These are phyloP conservation scores for Aspergillus biplanus DNA, from an alignment of 495 filamentous ascomycete genomes.

Conservation along the genomic window DNA sequence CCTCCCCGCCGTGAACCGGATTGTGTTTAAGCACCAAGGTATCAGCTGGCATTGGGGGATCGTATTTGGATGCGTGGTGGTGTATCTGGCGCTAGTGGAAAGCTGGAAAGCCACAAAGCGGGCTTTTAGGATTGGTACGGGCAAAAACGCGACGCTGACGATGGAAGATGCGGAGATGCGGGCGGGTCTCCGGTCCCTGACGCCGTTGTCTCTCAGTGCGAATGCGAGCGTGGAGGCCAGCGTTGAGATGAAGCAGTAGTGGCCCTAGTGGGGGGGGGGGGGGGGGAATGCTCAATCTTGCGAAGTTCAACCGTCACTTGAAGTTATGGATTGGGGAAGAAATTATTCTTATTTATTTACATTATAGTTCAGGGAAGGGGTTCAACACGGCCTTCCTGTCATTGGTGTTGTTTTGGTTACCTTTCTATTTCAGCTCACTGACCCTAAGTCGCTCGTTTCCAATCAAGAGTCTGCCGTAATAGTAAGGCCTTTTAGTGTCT, in stretches of 20 bases:
- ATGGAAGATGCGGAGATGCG: slow-evolving; percentile 39
- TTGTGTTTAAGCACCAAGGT: slow-evolving; percentile 74
- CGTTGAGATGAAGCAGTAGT: slow-evolving; percentile 37
- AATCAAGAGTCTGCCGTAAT: no score
- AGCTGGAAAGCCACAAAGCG: slow-evolving; percentile 70
- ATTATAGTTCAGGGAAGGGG: background rate
- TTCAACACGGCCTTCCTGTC: background rate
- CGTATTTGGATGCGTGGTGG: slow-evolving; percentile 59
- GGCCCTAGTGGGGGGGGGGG: background rate
- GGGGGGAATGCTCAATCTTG: background rate
- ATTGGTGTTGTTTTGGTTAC: background rate
- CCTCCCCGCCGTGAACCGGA: slow-evolving; percentile 67
- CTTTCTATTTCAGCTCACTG: background rate
- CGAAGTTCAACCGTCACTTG: background rate
- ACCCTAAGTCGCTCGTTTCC: background rate
- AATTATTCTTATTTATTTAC: background rate
- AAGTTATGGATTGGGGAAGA: background rate
- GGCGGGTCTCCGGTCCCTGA: slow-evolving; percentile 30
- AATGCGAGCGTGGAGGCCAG: slow-evolving; percentile 43
- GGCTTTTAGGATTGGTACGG: slow-evolving; percentile 39
- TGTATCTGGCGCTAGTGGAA: slow-evolving; percentile 67
- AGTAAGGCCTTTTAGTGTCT: no score
- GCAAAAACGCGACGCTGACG: slow-evolving; percentile 36
- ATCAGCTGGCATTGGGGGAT: slow-evolving; percentile 78
- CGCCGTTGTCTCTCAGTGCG: slow-evolving; percentile 34